Percentiles rank a stretch among this genome's conserved stretches.
These are phyloP conservation scores for Immersiporthe knoxdaviesiana DNA, from an alignment of 2,329 filamentous ascomycete genomes.

Conservation along the genomic window DNA sequence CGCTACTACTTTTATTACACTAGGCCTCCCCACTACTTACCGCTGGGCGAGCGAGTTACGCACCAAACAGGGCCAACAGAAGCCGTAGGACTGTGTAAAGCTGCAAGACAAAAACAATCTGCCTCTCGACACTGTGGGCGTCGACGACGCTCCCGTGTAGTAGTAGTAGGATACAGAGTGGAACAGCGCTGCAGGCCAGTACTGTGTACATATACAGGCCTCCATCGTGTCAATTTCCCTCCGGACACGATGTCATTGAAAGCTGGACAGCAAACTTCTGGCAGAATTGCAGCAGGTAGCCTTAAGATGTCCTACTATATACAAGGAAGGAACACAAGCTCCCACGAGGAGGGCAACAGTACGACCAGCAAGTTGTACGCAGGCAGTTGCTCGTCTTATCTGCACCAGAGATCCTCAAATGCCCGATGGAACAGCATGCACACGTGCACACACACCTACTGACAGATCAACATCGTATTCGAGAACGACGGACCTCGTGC, in stretches of 20 bases:
- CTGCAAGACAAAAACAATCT: background rate
- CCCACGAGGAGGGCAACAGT: background rate
- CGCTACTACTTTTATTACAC: no score
- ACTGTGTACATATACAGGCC: no score
- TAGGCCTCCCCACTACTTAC: background rate
- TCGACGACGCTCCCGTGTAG: background rate
- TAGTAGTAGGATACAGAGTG: background rate
- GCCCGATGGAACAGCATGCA: background rate
- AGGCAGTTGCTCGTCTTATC: background rate
- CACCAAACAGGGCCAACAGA: background rate
- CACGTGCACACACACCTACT: background rate
- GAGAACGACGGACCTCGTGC: background rate
- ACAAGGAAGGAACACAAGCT: background rate
- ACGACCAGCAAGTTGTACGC: background rate
- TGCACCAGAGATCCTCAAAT: conserved; percentile 6
- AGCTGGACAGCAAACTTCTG: background rate
- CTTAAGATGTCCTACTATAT: background rate
- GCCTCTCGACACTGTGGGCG: conserved; percentile 3
- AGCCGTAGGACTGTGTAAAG: background rate
- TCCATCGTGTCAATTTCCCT: background rate
- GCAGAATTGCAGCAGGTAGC: background rate
- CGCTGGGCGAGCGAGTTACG: background rate
- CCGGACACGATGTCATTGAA: conserved; percentile 2
- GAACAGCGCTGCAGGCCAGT: background rate
- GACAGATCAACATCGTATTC: conserved; percentile 20